phyloP scores from a whole-genome alignment of 805 yeast genomes.

The Jamesozyma gamospora region DNA sequence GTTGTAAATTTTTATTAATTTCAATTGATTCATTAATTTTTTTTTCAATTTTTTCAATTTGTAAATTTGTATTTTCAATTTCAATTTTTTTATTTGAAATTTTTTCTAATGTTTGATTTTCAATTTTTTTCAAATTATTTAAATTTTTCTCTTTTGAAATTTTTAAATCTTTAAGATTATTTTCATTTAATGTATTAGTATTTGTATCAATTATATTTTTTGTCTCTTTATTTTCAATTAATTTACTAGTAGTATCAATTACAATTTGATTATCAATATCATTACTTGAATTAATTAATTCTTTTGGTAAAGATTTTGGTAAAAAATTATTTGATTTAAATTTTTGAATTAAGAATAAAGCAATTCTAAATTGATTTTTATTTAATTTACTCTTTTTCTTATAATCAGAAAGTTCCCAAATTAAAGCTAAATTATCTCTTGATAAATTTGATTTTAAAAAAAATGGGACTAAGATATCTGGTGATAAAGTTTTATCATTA shows the following conservation, averaged over 20 bases:
- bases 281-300: slow-evolving; percentile 8
- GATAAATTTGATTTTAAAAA: slow-evolving; percentile 77
- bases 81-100: not conserved
- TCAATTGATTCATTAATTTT: slow-evolving; percentile 3
- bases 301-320: slow-evolving; percentile 27
- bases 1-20: slow-evolving; percentile 45
- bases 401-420: slow-evolving; percentile 91
- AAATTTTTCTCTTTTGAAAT: not conserved
- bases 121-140: slow-evolving; percentile 1
- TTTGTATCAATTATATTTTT: no score
- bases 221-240: no score
- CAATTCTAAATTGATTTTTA: slow-evolving; percentile 76
- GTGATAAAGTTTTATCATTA: slow-evolving; percentile 48
- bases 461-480: slow-evolving; percentile 78
- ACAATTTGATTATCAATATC: no score
- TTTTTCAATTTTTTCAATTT: slow-evolving; percentile 1
- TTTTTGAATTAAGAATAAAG: slow-evolving; percentile 84
- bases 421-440: slow-evolving; percentile 72
- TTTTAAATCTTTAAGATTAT: not conserved
- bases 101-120: slow-evolving; percentile 3
- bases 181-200: slow-evolving; percentile 38
- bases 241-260: no score
- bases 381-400: slow-evolving; percentile 74
- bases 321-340: slow-evolving; percentile 51
- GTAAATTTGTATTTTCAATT: slow-evolving; percentile 1